Conservation (phyloP, 2,329 filamentous ascomycete species). For the Arthrobotrys entomopaga region DNA sequence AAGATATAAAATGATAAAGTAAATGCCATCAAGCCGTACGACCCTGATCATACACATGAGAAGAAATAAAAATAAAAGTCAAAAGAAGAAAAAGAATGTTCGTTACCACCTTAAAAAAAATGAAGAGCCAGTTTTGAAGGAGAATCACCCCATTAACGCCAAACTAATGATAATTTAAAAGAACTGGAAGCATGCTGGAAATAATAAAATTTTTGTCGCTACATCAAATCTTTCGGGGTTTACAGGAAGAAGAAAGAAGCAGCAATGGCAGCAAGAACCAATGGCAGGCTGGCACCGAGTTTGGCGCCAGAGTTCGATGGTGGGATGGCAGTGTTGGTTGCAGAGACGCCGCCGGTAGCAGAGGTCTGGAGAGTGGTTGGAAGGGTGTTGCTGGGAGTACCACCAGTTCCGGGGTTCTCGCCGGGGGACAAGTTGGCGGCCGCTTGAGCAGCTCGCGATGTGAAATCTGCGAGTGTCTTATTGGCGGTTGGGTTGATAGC, state of each 20-base stretch:
- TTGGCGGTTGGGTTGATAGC: constrained; percentile 72
- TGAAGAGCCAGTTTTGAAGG: constrained; percentile 24
- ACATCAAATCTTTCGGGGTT: constrained; percentile 29
- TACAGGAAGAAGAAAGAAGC: constrained; percentile 54
- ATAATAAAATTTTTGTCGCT: constrained; percentile 17
- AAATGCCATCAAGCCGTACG: constrained; percentile 14
- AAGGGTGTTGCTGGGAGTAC: constrained; percentile 25
- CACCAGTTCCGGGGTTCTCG: constrained; percentile 29
- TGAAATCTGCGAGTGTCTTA: constrained; percentile 58
- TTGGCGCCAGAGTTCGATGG: constrained; percentile 41
- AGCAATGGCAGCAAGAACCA: constrained; percentile 54
- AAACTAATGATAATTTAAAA: constrained; percentile 11
- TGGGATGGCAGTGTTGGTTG: constrained; percentile 21
- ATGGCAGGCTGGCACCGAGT: constrained; percentile 37
- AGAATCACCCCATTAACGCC: constrained; percentile 38
- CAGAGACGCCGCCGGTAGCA: constrained; percentile 10
- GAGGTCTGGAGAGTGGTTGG: constrained; percentile 38
- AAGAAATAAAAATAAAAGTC: constrained; percentile 5
- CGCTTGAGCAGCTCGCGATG: constrained; percentile 61
- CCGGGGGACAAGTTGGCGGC: constrained; percentile 63
- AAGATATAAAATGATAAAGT: constrained; percentile 6
- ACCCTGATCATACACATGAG: constrained; percentile 38
- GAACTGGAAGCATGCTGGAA: constrained; percentile 43
- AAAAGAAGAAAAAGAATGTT: constrained; percentile 18
- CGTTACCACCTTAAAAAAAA: constrained; percentile 5